Evolutionary conservation across 164 flowering plant genomes (phyloP).

Genomic region (Paratinospora sagittata): DNA sequence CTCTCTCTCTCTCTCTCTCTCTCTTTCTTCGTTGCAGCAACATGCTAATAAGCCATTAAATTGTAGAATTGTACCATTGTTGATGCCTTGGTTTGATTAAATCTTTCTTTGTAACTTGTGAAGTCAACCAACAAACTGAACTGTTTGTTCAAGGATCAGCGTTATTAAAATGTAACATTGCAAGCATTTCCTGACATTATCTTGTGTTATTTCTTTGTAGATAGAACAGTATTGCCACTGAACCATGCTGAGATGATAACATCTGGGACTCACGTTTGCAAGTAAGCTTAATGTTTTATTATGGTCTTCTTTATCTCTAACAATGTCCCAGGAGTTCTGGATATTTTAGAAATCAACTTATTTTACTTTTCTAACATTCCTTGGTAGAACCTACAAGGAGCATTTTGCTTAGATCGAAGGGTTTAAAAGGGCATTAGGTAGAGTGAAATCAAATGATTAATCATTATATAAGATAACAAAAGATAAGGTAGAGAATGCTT

Average conservation of each 20-base stretch:
- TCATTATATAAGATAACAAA: neutral
- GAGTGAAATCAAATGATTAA: too few relatives aligned
- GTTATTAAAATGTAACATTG: too few relatives aligned
- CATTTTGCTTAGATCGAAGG: neutral
- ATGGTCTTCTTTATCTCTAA: neutral
- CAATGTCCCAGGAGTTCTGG: neutral
- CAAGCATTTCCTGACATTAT: neutral
- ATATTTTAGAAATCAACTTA: neutral
- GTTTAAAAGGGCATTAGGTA: neutral
- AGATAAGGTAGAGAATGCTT: neutral
- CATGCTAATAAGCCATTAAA: too few relatives aligned
- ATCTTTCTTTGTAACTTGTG: too few relatives aligned
- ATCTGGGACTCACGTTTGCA: constrained; percentile 56
- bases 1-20: too few relatives aligned
- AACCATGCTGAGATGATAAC: constrained; percentile 72
- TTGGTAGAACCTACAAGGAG: neutral
- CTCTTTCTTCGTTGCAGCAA: too few relatives aligned
- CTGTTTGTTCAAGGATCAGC: too few relatives aligned
- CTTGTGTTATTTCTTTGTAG: constrained; percentile 27
- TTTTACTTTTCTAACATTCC: too few relatives aligned
- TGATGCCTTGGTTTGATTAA: too few relatives aligned
- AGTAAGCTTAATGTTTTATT: constrained; percentile 36
- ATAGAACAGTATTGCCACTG: constrained; percentile 57
- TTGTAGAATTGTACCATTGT: too few relatives aligned
- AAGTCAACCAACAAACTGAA: too few relatives aligned